phyloP scores from a whole-genome alignment of 2,329 filamentous ascomycete genomes.

The Myriosclerotinia duriaeana region DNA sequence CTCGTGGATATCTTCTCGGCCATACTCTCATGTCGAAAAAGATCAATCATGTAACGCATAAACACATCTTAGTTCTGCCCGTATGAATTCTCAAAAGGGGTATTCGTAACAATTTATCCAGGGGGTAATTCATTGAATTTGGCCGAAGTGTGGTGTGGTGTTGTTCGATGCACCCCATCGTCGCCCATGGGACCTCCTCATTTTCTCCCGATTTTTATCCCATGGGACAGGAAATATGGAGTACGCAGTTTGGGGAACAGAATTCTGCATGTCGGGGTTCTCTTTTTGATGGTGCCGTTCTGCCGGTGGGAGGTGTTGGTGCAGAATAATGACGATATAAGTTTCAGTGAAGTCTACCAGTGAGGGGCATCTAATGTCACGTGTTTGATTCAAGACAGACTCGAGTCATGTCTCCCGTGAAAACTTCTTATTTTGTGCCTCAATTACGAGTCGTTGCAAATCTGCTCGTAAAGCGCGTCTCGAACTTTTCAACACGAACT shows the following conservation, averaged over 20 bases:
- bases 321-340: not conserved
- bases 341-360: not conserved
- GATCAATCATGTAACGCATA: not conserved
- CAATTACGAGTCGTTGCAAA: not conserved
- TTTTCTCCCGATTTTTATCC: conserved; percentile 15
- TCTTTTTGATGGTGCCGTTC: conserved; percentile 3
- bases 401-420: conserved; percentile 8
- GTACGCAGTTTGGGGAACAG: conserved; percentile 4
- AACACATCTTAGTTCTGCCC: not conserved
- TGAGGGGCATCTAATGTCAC: not conserved
- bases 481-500: not conserved
- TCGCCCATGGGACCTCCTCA: conserved; percentile 21
- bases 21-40: conserved; percentile 1
- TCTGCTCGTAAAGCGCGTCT: not conserved
- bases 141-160: conserved; percentile 2
- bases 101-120: conserved; percentile 6
- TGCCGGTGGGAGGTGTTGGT: not conserved
- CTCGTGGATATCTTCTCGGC: conserved; percentile 18
- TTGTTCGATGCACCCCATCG: not conserved
- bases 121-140: conserved; percentile 2
- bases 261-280: conserved; percentile 5
- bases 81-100: not conserved
- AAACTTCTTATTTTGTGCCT: not conserved
- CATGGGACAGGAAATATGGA: conserved; percentile 15
- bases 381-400: not conserved